Evolutionary conservation across 2,329 filamentous ascomycete genomes (phyloP).

Genomic region (Penicillium sp.): DNA sequence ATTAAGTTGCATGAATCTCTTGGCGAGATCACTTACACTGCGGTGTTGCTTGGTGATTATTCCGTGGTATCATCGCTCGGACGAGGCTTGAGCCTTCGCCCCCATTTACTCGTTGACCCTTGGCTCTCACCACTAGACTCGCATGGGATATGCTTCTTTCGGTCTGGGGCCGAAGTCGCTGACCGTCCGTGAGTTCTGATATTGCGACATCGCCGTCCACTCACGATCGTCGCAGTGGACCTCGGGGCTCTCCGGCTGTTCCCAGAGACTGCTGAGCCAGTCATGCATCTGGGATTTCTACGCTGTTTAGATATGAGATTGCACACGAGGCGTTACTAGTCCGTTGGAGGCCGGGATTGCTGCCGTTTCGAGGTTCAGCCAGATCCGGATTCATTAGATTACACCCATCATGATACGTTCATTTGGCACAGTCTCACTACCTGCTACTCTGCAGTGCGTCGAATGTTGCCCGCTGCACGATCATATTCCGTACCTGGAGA

Average conservation of each 20-base stretch:
- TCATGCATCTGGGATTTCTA: neutral
- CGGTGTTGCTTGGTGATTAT: no score
- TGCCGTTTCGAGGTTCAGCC: neutral
- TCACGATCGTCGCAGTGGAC: conserved; percentile 5
- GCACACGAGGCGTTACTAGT: neutral
- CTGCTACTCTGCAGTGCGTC: no score
- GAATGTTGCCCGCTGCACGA: no score
- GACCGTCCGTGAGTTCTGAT: neutral
- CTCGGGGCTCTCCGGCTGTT: neutral
- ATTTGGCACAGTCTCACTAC: conserved; percentile 2
- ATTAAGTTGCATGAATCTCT: conserved; percentile 10
- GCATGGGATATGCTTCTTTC: no score
- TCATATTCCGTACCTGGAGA: no score
- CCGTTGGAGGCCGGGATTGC: neutral
- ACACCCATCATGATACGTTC: neutral
- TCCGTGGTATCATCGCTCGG: neutral
- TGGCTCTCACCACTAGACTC: no score
- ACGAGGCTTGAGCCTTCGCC: neutral
- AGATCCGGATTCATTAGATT: neutral
- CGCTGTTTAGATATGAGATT: neutral
- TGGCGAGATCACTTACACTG: conserved; percentile 1
- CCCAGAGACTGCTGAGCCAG: neutral
- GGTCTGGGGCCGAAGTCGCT: conserved; percentile 1
- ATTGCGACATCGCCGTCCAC: conserved; percentile 15
- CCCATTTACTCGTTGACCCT: no score